Evolutionary conservation across 2,329 filamentous ascomycete genomes (phyloP).

Genomic region (Fusarium drepaniforme): DNA sequence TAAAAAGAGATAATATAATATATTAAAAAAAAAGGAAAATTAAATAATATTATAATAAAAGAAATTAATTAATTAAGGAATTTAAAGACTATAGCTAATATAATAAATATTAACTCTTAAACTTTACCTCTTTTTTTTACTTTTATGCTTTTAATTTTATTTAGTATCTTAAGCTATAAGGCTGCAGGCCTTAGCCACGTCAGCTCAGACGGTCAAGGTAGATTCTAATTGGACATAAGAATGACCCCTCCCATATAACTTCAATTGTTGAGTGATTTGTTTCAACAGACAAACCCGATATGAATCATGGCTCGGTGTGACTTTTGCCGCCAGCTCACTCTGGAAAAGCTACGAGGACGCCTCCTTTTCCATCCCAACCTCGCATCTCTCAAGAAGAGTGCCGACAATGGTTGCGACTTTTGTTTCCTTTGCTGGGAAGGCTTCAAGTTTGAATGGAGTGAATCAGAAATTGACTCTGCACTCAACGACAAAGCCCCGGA

Average conservation of each 20-base stretch:
- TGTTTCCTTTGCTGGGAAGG: constrained; percentile 16
- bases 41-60: too few species aligned
- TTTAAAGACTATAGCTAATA: too few species aligned
- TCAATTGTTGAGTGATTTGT: neutral
- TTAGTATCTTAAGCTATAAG: too few species aligned
- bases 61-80: too few species aligned
- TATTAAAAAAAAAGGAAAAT: too few species aligned
- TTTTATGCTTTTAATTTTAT: too few species aligned
- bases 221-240: neutral
- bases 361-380: constrained; percentile 5
- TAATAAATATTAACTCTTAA: too few species aligned
- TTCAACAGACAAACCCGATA: neutral
- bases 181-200: neutral
- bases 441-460: constrained; percentile 2
- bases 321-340: neutral
- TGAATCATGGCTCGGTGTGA: neutral
- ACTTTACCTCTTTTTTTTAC: too few species aligned
- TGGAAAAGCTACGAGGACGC: neutral
- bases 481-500: neutral
- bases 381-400: neutral
- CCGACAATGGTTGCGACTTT: constrained; percentile 14
- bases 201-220: neutral
- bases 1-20: too few species aligned
- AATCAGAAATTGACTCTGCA: neutral
- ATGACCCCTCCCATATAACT: neutral